These are phyloP conservation scores for Ceratocystis harringtonii DNA, from an alignment of 2,329 filamentous ascomycete species.

Conservation along the genomic window DNA sequence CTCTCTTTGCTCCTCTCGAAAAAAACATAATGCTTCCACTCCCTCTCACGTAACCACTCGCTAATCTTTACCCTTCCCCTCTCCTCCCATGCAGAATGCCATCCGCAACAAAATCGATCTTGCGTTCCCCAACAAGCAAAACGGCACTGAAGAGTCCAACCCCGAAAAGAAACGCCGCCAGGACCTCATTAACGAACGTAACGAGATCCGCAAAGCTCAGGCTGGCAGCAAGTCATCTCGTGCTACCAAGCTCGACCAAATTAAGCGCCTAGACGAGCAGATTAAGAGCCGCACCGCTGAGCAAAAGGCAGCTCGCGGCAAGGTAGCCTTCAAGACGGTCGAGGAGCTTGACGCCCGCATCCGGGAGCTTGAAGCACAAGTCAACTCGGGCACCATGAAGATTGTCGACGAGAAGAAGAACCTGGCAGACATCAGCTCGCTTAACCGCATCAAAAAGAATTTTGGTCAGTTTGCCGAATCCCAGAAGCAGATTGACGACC, in stretches of 20 bases:
- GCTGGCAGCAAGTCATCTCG: constrained; percentile 73
- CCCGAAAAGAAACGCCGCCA: constrained; percentile 69
- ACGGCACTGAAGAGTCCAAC: constrained; percentile 54
- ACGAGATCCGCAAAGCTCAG: constrained; percentile 76
- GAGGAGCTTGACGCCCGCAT: constrained; percentile 84
- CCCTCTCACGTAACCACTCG: constrained; percentile 9
- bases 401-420: constrained; percentile 96
- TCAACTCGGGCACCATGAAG: constrained; percentile 82
- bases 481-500: constrained; percentile 77
- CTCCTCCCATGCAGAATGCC: constrained; percentile 47
- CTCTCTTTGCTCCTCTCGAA: background rate
- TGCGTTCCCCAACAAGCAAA: constrained; percentile 55
- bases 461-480: constrained; percentile 72
- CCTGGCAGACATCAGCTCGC: constrained; percentile 61
- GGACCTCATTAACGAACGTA: constrained; percentile 69
- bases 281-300: constrained; percentile 72
- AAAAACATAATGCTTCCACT: too few relatives aligned
- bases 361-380: constrained; percentile 62
- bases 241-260: constrained; percentile 65
- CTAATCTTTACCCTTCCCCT: background rate
- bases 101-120: constrained; percentile 79
- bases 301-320: constrained; percentile 70
- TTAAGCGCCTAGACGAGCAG: constrained; percentile 81
- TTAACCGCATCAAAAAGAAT: constrained; percentile 82
- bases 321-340: constrained; percentile 69